Conservation (phyloP, 83 land plant genomes). For the Picea abies region DNA sequence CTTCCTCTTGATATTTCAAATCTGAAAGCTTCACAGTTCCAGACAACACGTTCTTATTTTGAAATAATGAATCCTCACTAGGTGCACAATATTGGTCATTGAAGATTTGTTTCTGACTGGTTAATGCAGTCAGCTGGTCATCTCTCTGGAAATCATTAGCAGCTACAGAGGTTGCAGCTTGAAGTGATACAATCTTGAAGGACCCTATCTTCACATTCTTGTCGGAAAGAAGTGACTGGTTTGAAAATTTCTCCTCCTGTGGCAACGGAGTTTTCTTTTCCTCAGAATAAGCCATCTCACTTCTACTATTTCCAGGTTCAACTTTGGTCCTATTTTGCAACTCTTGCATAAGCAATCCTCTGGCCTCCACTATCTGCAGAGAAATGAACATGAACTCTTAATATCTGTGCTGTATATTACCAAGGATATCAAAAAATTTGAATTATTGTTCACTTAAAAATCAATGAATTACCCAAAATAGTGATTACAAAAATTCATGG, state of each 20-base stretch:
- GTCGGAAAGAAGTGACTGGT: neutral
- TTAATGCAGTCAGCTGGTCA: neutral
- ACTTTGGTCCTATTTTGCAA: conserved; percentile 8
- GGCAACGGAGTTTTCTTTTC: neutral
- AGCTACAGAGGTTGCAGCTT: too few relatives aligned
- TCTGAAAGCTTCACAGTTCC: conserved; percentile 9
- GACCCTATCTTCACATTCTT: neutral
- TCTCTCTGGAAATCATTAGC: too few relatives aligned
- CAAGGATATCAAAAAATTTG: neutral
- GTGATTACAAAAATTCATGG: too few relatives aligned
- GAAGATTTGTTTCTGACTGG: neutral
- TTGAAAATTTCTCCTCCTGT: neutral
- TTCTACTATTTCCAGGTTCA: neutral
- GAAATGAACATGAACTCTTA: neutral
- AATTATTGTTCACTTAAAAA: neutral
- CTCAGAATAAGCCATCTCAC: neutral
- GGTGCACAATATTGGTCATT: neutral
- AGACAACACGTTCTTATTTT: conserved; percentile 11
- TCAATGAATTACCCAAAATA: too few relatives aligned
- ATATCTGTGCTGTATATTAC: neutral
- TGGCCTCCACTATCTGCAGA: conserved; percentile 15
- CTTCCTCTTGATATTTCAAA: neutral
- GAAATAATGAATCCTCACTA: neutral
- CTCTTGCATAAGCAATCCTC: conserved; percentile 12
- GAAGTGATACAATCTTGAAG: too few relatives aligned